These are phyloP conservation scores for Penicillium expansum DNA, from an alignment of 2,329 filamentous ascomycete species.

Conservation along the genomic window DNA sequence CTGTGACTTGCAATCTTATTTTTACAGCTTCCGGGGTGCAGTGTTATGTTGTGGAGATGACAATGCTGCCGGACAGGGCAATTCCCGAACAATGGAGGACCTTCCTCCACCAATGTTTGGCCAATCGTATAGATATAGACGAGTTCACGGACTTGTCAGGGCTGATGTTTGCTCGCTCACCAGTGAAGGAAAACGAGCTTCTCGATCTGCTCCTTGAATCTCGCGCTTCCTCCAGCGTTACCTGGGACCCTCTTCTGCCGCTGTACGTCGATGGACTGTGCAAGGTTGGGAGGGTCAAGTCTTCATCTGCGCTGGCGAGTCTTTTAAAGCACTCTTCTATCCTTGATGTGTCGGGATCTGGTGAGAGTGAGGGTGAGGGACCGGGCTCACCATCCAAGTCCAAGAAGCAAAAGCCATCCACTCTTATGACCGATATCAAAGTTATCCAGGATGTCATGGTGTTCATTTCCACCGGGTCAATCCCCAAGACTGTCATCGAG, in stretches of 20 bases:
- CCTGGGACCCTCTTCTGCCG: constrained; percentile 45
- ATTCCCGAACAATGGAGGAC: constrained; percentile 37
- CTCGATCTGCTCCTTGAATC: constrained; percentile 37
- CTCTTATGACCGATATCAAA: constrained; percentile 44
- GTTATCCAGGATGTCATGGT: constrained; percentile 44
- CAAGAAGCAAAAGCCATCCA: constrained; percentile 23
- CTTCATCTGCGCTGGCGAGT: constrained; percentile 34
- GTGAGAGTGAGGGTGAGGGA: not conserved
- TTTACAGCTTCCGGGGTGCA: not conserved
- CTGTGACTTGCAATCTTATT: not conserved
- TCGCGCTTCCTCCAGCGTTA: constrained; percentile 32
- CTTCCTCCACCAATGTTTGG: constrained; percentile 38
- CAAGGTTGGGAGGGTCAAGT: constrained; percentile 33
- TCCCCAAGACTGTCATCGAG: constrained; percentile 32
- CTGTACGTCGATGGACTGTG: constrained; percentile 41
- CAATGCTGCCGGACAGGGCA: constrained; percentile 23
- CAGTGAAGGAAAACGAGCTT: constrained; percentile 33
- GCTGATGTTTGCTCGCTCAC: constrained; percentile 32
- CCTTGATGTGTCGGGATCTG: constrained; percentile 17
- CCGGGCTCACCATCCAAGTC: not conserved
- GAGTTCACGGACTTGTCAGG: constrained; percentile 41
- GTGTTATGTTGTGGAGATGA: constrained; percentile 15
- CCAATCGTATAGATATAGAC: constrained; percentile 37
- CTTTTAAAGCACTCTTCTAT: constrained; percentile 40
- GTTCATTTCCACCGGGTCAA: constrained; percentile 35